Percentiles rank a stretch among this genome's conserved stretches.
Conservation (phyloP, 2,329 filamentous ascomycete species). For the Alternaria burnsii region DNA sequence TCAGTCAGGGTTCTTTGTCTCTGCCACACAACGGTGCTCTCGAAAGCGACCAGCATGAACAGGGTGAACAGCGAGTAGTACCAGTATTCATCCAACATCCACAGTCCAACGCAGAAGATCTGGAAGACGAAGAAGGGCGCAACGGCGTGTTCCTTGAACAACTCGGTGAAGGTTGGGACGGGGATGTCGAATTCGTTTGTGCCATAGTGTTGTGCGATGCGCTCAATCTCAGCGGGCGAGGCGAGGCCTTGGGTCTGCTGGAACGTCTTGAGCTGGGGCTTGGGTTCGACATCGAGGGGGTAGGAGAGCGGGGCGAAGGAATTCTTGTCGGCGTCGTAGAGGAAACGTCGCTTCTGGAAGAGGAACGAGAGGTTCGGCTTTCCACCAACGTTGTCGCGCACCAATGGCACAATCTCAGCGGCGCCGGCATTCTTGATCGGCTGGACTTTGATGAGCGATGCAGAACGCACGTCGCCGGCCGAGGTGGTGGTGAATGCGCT, state of each 20-base stretch:
- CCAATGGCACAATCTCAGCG: slow-evolving; percentile 84
- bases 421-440: slow-evolving; percentile 88
- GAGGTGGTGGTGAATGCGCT: slow-evolving; percentile 81
- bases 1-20: slow-evolving; percentile 93
- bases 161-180: slow-evolving; percentile 91
- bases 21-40: slow-evolving; percentile 99
- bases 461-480: slow-evolving; percentile 74
- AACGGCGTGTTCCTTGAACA: slow-evolving; percentile 98
- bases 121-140: slow-evolving; percentile 99
- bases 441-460: slow-evolving; percentile 89
- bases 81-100: slow-evolving; percentile 99
- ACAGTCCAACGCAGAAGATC: slow-evolving; percentile 96
- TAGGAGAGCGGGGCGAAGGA: slow-evolving; percentile 86
- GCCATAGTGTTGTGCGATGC: slow-evolving; percentile 91
- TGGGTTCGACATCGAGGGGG: slow-evolving; percentile 83
- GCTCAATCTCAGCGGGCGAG: slow-evolving; percentile 76
- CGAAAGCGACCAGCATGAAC: slow-evolving; percentile 97
- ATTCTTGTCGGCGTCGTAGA: slow-evolving; percentile 76
- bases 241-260: slow-evolving; percentile 81
- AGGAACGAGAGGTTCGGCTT: slow-evolving; percentile 85
- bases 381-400: slow-evolving; percentile 78
- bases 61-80: slow-evolving; percentile 99
- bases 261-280: slow-evolving; percentile 79
- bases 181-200: slow-evolving; percentile 97
- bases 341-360: slow-evolving; percentile 97